Percentiles rank a stretch among this genome's conserved stretches.
These are phyloP conservation scores for Auxenochlorella pyrenoidosa DNA, from an alignment of 139 green algal genomes.

Conservation along the genomic window DNA sequence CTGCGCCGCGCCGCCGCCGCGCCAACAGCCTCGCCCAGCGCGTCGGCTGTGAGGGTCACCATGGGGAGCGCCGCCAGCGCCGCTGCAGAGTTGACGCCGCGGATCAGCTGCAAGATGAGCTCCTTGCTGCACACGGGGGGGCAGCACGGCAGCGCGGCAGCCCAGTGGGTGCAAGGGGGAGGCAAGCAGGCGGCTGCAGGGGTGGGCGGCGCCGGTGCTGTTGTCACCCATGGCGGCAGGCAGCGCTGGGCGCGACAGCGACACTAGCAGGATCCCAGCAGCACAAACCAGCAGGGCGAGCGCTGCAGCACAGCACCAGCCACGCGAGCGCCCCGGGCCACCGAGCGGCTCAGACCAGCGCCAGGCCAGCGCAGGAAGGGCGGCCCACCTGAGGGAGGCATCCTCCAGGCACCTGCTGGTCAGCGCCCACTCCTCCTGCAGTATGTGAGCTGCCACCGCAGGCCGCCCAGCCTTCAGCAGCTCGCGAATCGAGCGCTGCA, in stretches of 20 bases:
- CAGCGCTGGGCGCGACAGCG: neutral
- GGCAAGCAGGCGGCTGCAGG: neutral
- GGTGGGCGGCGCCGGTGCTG: no score
- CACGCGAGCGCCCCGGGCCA: no score
- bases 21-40: neutral
- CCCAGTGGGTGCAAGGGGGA: neutral
- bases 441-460: neutral
- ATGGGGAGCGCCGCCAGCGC: slow-evolving; percentile 21
- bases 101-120: slow-evolving; percentile 15
- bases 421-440: neutral
- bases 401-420: slow-evolving; percentile 6
- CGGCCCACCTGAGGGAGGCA: neutral
- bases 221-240: neutral
- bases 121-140: neutral
- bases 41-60: neutral
- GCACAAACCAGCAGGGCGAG: no score
- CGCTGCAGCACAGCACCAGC: no score
- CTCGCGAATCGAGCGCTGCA: neutral
- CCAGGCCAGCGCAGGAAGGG: no score
- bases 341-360: no score
- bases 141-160: neutral
- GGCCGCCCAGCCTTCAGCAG: neutral
- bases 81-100: neutral
- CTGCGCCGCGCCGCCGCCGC: neutral
- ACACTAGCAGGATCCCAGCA: no score